Evolutionary conservation across 768 basidiomycete genomes (phyloP), one percentile per base, ranked within the genome.

Genomic region (Rhodotorula babjevae): DNA sequence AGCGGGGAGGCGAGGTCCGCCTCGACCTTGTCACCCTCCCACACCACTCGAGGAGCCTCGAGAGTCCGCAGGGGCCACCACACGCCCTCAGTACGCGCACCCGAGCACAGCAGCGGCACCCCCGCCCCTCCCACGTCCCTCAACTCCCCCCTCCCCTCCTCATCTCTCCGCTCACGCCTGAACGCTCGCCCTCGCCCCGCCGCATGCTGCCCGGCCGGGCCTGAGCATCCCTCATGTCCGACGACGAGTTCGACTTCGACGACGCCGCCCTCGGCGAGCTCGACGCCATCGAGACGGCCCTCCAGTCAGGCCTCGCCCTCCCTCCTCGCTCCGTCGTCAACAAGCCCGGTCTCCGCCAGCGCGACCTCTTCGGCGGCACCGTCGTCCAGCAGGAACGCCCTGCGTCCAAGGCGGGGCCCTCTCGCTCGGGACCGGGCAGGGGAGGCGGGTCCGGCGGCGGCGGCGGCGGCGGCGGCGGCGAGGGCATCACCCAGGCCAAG

Each of bases 401-500:
- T 15, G 18, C 16, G 31, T 27, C 60, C 19, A 44, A 50, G 33
- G 59, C 66, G 12, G 66, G 59, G 12, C 66, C 66, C 10, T 53
- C 59, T 21, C 60, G 66, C 23, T 8, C n/a, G 4, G 65, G 49
- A 18, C 31, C 61, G 52, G 16, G n/a, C 15, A 52, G 50, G 50
- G 11, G 19, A 16, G n/a, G 49, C 10, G 15, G 72, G 66, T 16
- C 55, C 55, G 42, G 44, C 44, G 44, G 8, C 14, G 44, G 44
- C 14, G 12, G 44, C 42, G 42, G n/a, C n/a, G 42, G 42, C 42
- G 42, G 9, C 12, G 44, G 44, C 18, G 67, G 68, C 49, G 66
- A 53, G 19, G 69, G 61, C 40, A 62, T 57, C 65, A 77, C 59
- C 33, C 73, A 10, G 16, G 84, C 85, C 61, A 86, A 86, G 68